Percentiles rank a stretch among this genome's conserved stretches.
Conservation (phyloP, 495 filamentous ascomycete genomes). For the Penicillium fimorum region DNA sequence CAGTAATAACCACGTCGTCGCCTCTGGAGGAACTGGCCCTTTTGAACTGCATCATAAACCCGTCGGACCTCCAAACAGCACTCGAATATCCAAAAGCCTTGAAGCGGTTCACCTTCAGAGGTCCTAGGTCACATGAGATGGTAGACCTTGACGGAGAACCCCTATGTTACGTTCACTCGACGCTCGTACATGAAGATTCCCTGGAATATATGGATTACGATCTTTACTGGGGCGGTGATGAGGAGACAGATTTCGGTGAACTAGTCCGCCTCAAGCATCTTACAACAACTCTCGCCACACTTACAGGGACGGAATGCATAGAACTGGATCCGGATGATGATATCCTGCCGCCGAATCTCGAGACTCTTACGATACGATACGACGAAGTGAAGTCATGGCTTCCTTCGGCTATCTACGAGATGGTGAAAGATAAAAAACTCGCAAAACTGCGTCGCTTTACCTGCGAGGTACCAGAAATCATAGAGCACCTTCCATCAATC, state of each 20-base stretch:
- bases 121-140: neutral
- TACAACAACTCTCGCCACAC: constrained; percentile 3
- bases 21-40: constrained; percentile 1
- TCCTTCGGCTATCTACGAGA: neutral
- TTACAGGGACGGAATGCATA: neutral
- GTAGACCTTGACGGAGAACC: neutral
- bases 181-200: neutral
- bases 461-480: neutral
- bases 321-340: neutral
- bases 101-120: constrained; percentile 1
- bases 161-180: neutral
- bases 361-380: constrained; percentile 2
- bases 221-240: constrained; percentile 5
- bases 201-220: constrained; percentile 8
- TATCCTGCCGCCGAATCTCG: neutral
- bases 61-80: neutral
- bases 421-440: neutral
- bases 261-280: constrained; percentile 1
- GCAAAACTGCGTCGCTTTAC: constrained; percentile 5
- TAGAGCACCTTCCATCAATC: constrained; percentile 1
- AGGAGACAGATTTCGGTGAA: neutral
- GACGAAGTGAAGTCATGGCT: constrained; percentile 6
- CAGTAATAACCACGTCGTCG: neutral
- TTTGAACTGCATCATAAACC: constrained; percentile 1
- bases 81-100: neutral